Base-by-base conservation (phyloP, 2,329 filamentous ascomycete species). In the Fusarium subtropicale region DNA sequence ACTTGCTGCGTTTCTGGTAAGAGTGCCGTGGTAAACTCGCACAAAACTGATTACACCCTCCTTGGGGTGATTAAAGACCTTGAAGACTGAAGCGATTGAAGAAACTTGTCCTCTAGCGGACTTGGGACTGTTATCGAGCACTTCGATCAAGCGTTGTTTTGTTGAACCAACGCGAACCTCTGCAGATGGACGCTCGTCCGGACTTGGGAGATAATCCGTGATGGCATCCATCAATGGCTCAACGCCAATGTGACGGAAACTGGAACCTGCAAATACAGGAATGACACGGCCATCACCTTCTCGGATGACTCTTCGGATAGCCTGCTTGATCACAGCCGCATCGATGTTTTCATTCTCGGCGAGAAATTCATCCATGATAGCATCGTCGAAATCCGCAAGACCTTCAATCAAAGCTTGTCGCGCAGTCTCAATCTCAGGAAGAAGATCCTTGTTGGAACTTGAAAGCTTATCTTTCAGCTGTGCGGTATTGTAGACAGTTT, bases 241-340 rank as follows among this genome's bases (percentile, higher is more conserved):
- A 6, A 98, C 94, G 10, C 96, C 96, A 66, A 98, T 93, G 70
- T 98, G 97, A 42, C 92, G 89, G 79, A 98, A 94, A 78, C 94
- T 97, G 7, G 95, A 94, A 4, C 95, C 95, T 1, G 93, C 93
- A 79, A 97, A 97, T 1, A 97, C 87, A 1, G 95, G 95, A 44
- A 96, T 91, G 20, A 97, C 83, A n/a, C 82, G 83, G 52, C 92
- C 93, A 12, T 91, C 86, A 1, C 90, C 88, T 47, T 85, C 83
- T 8, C 90, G 83, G 8, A 97, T 88, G 39, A 90, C 90, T 46
- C 90, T 86, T 34, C 94, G 88, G 33, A 99, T 86, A 65, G 91
- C 92, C 55, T 89, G 84, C 64, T 91, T 89, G 64, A 98, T 89
- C 42, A 90, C 84, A 20, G 85, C 78, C 0, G 88, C 80, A 0